A percentile compares a stretch with the other conserved stretches of the same genome.
Evolutionary conservation across 148 eudicot species (phyloP).

Genomic region (Vaccinium vitisidaea): DNA sequence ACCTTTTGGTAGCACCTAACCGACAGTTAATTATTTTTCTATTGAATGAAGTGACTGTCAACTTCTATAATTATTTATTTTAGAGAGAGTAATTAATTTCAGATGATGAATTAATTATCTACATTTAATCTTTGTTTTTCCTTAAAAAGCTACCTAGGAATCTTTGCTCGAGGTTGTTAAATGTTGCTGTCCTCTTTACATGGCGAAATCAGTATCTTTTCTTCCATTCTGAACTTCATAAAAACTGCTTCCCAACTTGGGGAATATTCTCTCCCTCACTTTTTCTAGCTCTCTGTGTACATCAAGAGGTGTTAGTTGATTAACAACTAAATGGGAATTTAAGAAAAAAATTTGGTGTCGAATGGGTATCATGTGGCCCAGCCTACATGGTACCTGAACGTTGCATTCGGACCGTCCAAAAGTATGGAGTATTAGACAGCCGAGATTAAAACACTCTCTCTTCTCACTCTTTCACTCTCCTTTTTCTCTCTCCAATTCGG

Average conservation of each 20-base stretch:
- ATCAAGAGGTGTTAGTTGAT: neutral
- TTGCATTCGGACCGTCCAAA: too few species aligned
- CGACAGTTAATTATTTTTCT: neutral
- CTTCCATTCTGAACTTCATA: neutral
- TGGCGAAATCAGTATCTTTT: constrained; percentile 4
- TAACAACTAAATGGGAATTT: too few species aligned
- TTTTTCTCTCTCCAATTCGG: too few species aligned
- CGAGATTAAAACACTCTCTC: too few species aligned
- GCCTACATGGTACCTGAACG: too few species aligned
- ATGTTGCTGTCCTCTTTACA: constrained; percentile 19
- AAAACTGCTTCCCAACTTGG: neutral
- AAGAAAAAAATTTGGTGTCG: too few species aligned
- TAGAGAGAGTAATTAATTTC: neutral
- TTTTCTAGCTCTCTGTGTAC: neutral
- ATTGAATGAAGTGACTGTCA: neutral
- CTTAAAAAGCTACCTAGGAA: neutral
- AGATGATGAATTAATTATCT: neutral
- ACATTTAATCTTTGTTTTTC: neutral
- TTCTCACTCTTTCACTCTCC: too few species aligned
- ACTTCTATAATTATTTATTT: neutral
- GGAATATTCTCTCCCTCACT: neutral
- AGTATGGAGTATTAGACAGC: too few species aligned
- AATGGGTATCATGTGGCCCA: too few species aligned
- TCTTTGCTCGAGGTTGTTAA: constrained; percentile 18
- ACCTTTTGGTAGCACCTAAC: neutral